A percentile compares a stretch with the other conserved stretches of the same genome.
Evolutionary conservation across 306 rosid genomes (phyloP).

Genomic region (Elaeagnus macrophylla): DNA sequence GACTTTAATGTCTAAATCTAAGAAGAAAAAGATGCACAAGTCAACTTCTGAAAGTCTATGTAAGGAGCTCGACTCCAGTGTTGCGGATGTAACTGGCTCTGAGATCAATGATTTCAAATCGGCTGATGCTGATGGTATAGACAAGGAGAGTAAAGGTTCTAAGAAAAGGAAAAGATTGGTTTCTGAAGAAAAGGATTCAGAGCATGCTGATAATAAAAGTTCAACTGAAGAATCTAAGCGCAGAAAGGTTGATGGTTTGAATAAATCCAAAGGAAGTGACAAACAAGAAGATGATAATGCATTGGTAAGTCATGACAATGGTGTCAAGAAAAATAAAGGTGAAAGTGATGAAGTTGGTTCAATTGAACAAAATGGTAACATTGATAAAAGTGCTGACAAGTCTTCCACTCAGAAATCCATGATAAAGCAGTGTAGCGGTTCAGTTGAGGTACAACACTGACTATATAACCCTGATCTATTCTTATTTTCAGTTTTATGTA

Average conservation of each 20-base stretch:
- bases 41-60: slow-evolving; percentile 11
- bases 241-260: slow-evolving; percentile 34
- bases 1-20: slow-evolving; percentile 22
- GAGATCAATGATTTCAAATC: slow-evolving; percentile 20
- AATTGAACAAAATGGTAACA: slow-evolving; percentile 20
- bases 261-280: slow-evolving; percentile 26
- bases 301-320: slow-evolving; percentile 14
- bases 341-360: slow-evolving; percentile 11
- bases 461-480: background rate
- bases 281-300: slow-evolving; percentile 19
- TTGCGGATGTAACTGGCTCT: slow-evolving; percentile 19
- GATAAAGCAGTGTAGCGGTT: slow-evolving; percentile 48
- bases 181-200: slow-evolving; percentile 39
- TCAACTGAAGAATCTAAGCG: slow-evolving; percentile 50
- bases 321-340: slow-evolving; percentile 6
- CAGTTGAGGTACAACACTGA: slow-evolving; percentile 51
- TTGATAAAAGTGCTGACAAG: slow-evolving; percentile 33
- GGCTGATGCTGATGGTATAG: slow-evolving; percentile 22
- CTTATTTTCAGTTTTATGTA: background rate
- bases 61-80: slow-evolving; percentile 11
- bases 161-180: slow-evolving; percentile 58
- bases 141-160: slow-evolving; percentile 36
- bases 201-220: slow-evolving; percentile 24
- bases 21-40: slow-evolving; percentile 32
- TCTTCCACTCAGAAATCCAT: slow-evolving; percentile 27